Percentiles rank a stretch among this genome's conserved stretches.
Conservation (phyloP, 2,329 filamentous ascomycete species). For the Verticillium zaregamsianum region DNA sequence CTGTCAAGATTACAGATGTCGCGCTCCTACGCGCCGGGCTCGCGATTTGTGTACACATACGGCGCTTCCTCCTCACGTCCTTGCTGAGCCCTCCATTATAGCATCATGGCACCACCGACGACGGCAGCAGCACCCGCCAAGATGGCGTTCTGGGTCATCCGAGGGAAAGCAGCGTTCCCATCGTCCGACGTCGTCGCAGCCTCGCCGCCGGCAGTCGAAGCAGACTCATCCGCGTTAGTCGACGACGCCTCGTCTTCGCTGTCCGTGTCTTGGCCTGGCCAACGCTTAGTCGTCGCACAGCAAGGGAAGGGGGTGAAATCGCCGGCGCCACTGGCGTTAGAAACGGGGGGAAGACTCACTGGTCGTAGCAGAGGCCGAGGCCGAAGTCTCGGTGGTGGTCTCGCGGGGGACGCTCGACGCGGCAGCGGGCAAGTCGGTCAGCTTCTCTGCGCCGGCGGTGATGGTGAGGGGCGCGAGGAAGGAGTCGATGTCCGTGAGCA, state of each 20-base stretch:
- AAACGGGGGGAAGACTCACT: neutral
- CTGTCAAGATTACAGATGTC: too few relatives aligned
- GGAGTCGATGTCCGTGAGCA: slow-evolving; percentile 15
- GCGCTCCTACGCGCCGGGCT: too few relatives aligned
- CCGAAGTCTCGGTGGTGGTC: slow-evolving; percentile 4
- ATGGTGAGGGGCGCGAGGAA: slow-evolving; percentile 26
- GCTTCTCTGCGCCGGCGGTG: slow-evolving; percentile 32
- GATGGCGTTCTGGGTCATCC: slow-evolving; percentile 28
- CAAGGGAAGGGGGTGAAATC: too few relatives aligned
- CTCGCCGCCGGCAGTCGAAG: neutral
- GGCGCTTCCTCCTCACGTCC: too few relatives aligned
- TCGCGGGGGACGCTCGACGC: slow-evolving; percentile 10
- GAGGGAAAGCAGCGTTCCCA: slow-evolving; percentile 24
- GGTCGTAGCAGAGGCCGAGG: slow-evolving; percentile 6
- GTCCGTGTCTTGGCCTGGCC: too few relatives aligned
- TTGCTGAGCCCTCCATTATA: slow-evolving; percentile 17
- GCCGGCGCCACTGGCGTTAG: too few relatives aligned
- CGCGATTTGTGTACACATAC: neutral
- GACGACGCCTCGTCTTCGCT: neutral
- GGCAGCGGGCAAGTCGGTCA: slow-evolving; percentile 12
- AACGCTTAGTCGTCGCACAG: too few relatives aligned
- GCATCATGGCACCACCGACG: slow-evolving; percentile 26
- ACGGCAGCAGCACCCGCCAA: slow-evolving; percentile 28
- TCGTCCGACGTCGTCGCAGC: neutral
- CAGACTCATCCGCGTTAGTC: neutral